Base-by-base conservation (phyloP, 208 protist species). In the Acanthamoeba healyi region DNA sequence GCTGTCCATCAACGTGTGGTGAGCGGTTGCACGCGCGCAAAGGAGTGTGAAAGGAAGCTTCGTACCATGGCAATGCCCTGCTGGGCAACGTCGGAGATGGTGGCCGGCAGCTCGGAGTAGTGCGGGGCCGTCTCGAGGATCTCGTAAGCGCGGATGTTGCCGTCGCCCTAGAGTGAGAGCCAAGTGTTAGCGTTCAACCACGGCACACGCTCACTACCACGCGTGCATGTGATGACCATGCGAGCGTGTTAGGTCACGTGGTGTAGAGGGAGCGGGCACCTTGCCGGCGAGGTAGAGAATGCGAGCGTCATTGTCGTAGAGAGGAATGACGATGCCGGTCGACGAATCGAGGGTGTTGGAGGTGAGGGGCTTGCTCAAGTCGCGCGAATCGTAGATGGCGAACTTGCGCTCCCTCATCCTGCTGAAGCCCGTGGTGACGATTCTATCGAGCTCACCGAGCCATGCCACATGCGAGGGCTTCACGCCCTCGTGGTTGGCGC, bases 81-180 rank as follows among this genome's bases (percentile, higher is more conserved):
- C 42, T 34, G 84, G 14, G 40, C 42, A 14, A 29, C 22, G 42
- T 90, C 72, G 29, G 40, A 67, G 15, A 51, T 26, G 36, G 56
- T 81, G n/a, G 32, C 67, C 3, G 72, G 38, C 22, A 81, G 56
- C 38, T 84, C 72, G 29, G 67, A 94, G 79, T 98, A 56, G 86
- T 96, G 96, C 56, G 95, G 95, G 6, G 96, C 97, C 51, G 98
- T 94, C 84, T 98, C 96, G 77, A 97, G 95, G 15, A 99, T 89
- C 94, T 99, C 99, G 84, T 97, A 99, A 96, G 97, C 99, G 86
- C 98, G 96, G 82, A 99, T 98, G 91, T 97, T 98, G 88, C 97
- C 98, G 82, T 99, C 99, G 56, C 99, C 99, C 82, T 99, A 15
- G 5, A 14, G n/a, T n/a, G n/a, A n/a, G n/a, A n/a, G n/a, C n/a